Conservation (phyloP, 139 green algal species). For the Closterium sp. region DNA sequence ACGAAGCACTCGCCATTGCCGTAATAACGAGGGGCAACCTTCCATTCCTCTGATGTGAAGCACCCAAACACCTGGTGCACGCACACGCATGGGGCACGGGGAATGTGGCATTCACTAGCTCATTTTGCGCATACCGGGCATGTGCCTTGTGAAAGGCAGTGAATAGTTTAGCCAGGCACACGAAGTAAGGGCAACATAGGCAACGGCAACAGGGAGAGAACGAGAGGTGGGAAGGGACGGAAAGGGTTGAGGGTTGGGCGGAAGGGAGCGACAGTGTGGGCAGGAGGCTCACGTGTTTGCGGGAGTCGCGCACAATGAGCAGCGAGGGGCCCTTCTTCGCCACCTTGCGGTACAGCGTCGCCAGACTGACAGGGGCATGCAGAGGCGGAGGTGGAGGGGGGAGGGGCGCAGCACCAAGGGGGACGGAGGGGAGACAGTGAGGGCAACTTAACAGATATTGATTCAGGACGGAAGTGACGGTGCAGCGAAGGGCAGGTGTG, state of each 20-base stretch:
- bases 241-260: neutral
- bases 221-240: neutral
- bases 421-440: neutral
- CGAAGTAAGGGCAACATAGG: too few relatives aligned
- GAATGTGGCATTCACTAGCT: neutral
- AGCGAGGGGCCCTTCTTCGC: slow-evolving; percentile 36
- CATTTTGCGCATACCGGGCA: neutral
- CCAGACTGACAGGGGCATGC: slow-evolving; percentile 18
- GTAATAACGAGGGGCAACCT: slow-evolving; percentile 32
- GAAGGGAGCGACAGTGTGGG: neutral
- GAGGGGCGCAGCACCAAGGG: neutral
- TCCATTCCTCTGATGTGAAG: slow-evolving; percentile 46
- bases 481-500: neutral
- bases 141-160: neutral
- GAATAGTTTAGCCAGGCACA: neutral
- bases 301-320: slow-evolving; percentile 18
- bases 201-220: neutral
- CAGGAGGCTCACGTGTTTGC: slow-evolving; percentile 34
- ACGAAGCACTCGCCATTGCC: slow-evolving; percentile 47
- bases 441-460: too few relatives aligned
- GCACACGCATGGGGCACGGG: neutral
- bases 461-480: neutral
- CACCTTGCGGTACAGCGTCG: slow-evolving; percentile 40
- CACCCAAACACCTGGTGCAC: slow-evolving; percentile 41
- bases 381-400: too few relatives aligned